A percentile compares a stretch with the other conserved stretches of the same genome.
Evolutionary conservation across 31 red algal genomes (phyloP).

Genomic region (Endocladia muricata): DNA sequence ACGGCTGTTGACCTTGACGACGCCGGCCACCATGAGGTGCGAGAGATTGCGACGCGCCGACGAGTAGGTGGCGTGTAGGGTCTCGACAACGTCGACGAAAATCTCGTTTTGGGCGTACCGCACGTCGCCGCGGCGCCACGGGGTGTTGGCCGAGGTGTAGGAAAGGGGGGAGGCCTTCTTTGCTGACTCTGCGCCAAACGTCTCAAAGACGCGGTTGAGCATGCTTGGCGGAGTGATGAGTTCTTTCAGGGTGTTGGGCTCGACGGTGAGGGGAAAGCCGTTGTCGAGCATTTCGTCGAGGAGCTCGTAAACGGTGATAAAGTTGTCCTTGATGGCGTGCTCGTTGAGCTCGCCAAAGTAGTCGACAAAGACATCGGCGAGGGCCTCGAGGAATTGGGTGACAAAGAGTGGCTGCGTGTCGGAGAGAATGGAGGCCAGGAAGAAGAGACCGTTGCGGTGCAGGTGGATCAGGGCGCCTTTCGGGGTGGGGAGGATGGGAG

Average conservation of each 20-base stretch:
- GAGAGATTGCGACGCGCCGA: slow-evolving; percentile 24
- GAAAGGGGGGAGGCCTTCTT: slow-evolving; percentile 14
- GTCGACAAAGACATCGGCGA: slow-evolving; percentile 64
- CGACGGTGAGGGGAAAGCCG: slow-evolving; percentile 81
- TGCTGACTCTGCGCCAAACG: slow-evolving; percentile 39
- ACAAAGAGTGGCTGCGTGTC: slow-evolving; percentile 67
- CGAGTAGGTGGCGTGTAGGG: slow-evolving; percentile 65
- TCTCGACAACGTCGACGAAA: slow-evolving; percentile 94
- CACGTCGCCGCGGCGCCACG: slow-evolving; percentile 69
- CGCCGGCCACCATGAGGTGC: slow-evolving; percentile 53
- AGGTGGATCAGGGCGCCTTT: slow-evolving; percentile 78
- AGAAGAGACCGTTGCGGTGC: slow-evolving; percentile 68
- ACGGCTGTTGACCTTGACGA: slow-evolving; percentile 58
- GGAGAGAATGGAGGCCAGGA: slow-evolving; percentile 67
- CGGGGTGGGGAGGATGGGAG: slow-evolving; percentile 39
- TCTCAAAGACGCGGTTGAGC: slow-evolving; percentile 64
- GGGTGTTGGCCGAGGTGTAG: slow-evolving; percentile 8
- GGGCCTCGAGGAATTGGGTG: slow-evolving; percentile 66
- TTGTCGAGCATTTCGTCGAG: slow-evolving; percentile 97
- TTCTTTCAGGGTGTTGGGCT: slow-evolving; percentile 82
- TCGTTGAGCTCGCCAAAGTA: slow-evolving; percentile 93
- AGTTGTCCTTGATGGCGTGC: slow-evolving; percentile 96
- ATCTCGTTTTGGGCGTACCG: slow-evolving; percentile 93
- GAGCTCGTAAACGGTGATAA: slow-evolving; percentile 98
- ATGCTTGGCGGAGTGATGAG: slow-evolving; percentile 86